A percentile compares a stretch with the other conserved stretches of the same genome.
phyloP scores from a whole-genome alignment of 2,329 filamentous ascomycete genomes.

The Cercospora sp. region DNA sequence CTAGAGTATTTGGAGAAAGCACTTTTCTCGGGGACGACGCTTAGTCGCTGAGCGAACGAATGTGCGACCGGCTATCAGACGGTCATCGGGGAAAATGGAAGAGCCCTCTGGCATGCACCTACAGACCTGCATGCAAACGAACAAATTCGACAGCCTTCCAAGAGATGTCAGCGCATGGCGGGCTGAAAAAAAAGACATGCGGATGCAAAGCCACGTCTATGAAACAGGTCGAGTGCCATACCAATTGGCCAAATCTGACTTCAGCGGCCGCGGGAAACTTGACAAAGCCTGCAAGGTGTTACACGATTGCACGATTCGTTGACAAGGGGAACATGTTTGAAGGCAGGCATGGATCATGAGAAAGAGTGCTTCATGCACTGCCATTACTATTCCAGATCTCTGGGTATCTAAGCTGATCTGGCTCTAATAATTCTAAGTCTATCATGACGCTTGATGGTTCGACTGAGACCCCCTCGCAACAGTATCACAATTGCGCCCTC shows the following conservation, averaged over 20 bases:
- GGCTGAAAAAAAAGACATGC: not conserved
- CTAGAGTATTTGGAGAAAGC: not conserved
- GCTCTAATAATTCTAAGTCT: not conserved
- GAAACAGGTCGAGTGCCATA: not conserved
- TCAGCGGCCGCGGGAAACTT: not conserved
- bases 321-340: not conserved
- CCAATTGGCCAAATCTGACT: not conserved
- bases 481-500: conserved; percentile 26
- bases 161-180: not conserved
- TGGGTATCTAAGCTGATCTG: conserved; percentile 16
- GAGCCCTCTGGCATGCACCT: not conserved
- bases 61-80: not conserved
- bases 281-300: not conserved
- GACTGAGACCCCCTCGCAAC: not conserved
- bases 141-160: not conserved
- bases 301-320: not conserved
- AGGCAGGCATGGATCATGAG: not conserved
- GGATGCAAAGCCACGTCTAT: not conserved
- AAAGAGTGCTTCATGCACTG: not conserved
- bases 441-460: not conserved
- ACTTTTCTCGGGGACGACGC: not conserved
- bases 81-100: not conserved
- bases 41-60: not conserved
- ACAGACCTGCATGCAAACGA: not conserved
- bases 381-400: not conserved